Evolutionary conservation across 306 rosid species (phyloP).

Genomic region (Quercus dentata): DNA sequence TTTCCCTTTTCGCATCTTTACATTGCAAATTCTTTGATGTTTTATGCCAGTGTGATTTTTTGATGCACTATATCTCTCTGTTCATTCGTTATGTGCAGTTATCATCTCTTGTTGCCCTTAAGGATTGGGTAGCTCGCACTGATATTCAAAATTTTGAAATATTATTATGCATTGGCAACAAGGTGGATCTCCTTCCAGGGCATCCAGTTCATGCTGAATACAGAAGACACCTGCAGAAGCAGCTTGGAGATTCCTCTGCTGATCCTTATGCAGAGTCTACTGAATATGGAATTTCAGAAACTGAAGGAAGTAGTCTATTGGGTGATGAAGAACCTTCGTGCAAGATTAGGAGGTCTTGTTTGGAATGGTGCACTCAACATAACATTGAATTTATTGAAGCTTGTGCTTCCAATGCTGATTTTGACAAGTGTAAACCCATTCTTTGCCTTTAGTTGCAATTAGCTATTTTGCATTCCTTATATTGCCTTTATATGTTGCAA

Average conservation of each 20-base stretch:
- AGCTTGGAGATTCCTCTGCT: conserved; percentile 41
- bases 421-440: conserved; percentile 65
- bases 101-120: conserved; percentile 57
- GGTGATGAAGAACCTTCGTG: conserved; percentile 49
- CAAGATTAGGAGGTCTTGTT: conserved; percentile 56
- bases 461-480: conserved; percentile 1
- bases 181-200: conserved; percentile 72
- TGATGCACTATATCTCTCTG: conserved; percentile 7
- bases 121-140: conserved; percentile 58
- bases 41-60: not conserved
- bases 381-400: conserved; percentile 83
- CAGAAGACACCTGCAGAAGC: conserved; percentile 55
- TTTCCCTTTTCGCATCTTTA: conserved; percentile 1
- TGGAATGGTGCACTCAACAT: conserved; percentile 75
- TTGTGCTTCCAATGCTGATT: conserved; percentile 76
- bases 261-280: conserved; percentile 37
- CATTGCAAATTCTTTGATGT: not conserved
- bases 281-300: conserved; percentile 73
- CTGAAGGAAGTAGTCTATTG: conserved; percentile 79
- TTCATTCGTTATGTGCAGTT: conserved; percentile 43
- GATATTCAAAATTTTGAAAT: conserved; percentile 74
- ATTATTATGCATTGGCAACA: conserved; percentile 82
- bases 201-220: conserved; percentile 83
- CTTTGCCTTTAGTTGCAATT: conserved; percentile 12
- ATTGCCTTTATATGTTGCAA: not conserved